Evolutionary conservation across 805 yeast genomes (phyloP).

Genomic region (Yarrowia osloensis): DNA sequence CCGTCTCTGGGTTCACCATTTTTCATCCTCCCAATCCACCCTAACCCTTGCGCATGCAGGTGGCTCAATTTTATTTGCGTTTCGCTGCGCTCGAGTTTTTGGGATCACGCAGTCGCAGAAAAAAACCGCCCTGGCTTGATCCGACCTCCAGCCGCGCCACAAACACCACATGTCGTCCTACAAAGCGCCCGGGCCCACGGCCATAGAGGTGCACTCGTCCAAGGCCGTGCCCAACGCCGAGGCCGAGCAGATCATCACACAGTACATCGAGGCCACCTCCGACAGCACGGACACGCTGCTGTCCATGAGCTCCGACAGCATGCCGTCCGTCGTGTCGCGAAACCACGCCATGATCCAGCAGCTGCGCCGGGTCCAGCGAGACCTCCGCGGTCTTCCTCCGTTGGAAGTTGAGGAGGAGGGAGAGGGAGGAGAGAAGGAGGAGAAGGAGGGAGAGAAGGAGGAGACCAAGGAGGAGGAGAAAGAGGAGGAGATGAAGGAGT

Average conservation of each 20-base stretch:
- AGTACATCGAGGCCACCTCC: constrained; percentile 44
- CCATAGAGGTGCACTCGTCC: constrained; percentile 32
- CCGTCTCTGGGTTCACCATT: neutral
- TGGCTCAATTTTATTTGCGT: constrained; percentile 21
- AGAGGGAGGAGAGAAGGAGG: neutral
- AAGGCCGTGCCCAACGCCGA: constrained; percentile 44
- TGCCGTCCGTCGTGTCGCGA: constrained; percentile 15
- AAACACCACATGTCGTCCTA: constrained; percentile 15
- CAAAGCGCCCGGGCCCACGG: constrained; percentile 34
- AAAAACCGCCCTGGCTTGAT: constrained; percentile 1
- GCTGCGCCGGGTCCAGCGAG: constrained; percentile 72
- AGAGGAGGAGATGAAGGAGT: neutral
- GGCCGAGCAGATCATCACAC: constrained; percentile 51
- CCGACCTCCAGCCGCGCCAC: too few species aligned
- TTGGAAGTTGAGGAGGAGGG: constrained; percentile 7
- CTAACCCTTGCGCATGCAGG: neutral
- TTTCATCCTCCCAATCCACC: neutral
- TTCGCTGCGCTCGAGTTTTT: neutral
- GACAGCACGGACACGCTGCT: constrained; percentile 66
- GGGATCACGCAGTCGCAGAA: constrained; percentile 1
- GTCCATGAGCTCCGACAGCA: constrained; percentile 41
- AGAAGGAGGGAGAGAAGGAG: neutral
- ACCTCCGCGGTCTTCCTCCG: constrained; percentile 80
- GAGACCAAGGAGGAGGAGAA: neutral
- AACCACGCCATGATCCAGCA: constrained; percentile 55